A percentile compares a stretch with the other conserved stretches of the same genome.
Evolutionary conservation across 768 basidiomycete genomes (phyloP).

Genomic region (Nevesoporus exiguus): DNA sequence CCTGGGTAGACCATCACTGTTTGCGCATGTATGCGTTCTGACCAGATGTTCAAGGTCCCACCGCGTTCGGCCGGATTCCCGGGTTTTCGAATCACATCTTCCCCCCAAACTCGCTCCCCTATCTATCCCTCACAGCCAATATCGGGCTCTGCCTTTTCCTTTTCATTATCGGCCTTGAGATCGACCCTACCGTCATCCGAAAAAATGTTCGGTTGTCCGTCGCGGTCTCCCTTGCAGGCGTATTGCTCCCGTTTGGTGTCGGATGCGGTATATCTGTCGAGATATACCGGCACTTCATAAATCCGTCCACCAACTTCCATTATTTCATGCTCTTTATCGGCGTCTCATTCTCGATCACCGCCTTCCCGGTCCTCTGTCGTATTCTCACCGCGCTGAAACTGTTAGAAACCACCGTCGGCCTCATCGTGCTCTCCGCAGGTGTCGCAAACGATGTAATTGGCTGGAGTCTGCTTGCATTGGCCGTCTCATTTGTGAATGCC

Average conservation of each 20-base stretch:
- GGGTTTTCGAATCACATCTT: conserved; percentile 87
- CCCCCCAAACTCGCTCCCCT: conserved; percentile 64
- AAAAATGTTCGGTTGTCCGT: conserved; percentile 66
- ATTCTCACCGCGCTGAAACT: conserved; percentile 88
- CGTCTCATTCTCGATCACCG: conserved; percentile 86
- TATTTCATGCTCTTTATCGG: conserved; percentile 95
- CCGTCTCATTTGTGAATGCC: conserved; percentile 89
- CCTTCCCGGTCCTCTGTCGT: conserved; percentile 86
- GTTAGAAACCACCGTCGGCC: conserved; percentile 88
- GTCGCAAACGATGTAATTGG: conserved; percentile 88
- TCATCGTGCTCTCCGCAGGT: conserved; percentile 89
- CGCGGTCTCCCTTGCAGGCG: conserved; percentile 74
- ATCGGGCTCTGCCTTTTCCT: conserved; percentile 88
- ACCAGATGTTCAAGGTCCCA: conserved; percentile 33
- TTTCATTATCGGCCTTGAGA: conserved; percentile 91
- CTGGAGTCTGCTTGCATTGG: conserved; percentile 87
- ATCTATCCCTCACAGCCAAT: conserved; percentile 82
- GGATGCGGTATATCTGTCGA: conserved; percentile 75
- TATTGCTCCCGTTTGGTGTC: conserved; percentile 82
- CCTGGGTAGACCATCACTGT: conserved; percentile 52
- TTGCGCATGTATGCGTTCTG: conserved; percentile 53
- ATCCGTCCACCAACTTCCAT: conserved; percentile 57
- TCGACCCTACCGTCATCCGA: conserved; percentile 76
- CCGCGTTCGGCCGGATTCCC: conserved; percentile 76
- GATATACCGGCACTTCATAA: conserved; percentile 73